Conservation (phyloP, 2,329 filamentous ascomycete species). For the Bipolaris sorokiniana region DNA sequence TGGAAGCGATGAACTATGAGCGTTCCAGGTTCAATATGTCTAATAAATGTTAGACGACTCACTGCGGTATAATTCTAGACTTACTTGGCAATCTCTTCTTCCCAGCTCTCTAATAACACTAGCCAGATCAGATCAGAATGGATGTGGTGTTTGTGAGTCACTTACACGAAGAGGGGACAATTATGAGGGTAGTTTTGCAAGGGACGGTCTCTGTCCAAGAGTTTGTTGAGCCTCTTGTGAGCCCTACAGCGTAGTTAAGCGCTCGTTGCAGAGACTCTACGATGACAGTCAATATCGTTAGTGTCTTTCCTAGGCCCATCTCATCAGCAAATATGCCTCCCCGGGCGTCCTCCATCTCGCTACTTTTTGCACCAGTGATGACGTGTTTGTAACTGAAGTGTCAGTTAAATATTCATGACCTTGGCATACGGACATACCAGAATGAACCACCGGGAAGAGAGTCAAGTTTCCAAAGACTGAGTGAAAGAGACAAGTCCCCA, state of each 20-base stretch:
- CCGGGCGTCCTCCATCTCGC: constrained; percentile 21
- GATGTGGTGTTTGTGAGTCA: constrained; percentile 27
- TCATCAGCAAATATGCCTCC: constrained; percentile 65
- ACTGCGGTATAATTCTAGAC: neutral
- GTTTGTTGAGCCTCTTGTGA: neutral
- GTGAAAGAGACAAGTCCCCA: constrained; percentile 4
- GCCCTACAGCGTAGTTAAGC: constrained; percentile 41
- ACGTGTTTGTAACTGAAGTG: constrained; percentile 57
- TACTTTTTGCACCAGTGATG: constrained; percentile 66
- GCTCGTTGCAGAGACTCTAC: constrained; percentile 51
- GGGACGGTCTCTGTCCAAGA: neutral
- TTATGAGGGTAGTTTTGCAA: constrained; percentile 34
- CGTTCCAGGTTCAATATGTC: neutral
- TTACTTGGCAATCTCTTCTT: constrained; percentile 1
- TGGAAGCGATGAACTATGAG: constrained; percentile 23
- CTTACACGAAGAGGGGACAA: constrained; percentile 39
- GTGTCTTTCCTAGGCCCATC: constrained; percentile 66
- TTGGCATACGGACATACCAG: neutral
- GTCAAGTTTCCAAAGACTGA: constrained; percentile 9
- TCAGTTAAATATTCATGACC: neutral
- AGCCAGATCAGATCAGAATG: neutral
- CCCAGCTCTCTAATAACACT: constrained; percentile 2
- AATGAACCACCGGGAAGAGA: neutral
- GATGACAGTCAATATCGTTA: constrained; percentile 60
- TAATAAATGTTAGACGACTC: neutral